Percentiles rank a stretch among this genome's conserved stretches.
Conservation (phyloP, 2,329 filamentous ascomycete species). For the Fusarium sp. region DNA sequence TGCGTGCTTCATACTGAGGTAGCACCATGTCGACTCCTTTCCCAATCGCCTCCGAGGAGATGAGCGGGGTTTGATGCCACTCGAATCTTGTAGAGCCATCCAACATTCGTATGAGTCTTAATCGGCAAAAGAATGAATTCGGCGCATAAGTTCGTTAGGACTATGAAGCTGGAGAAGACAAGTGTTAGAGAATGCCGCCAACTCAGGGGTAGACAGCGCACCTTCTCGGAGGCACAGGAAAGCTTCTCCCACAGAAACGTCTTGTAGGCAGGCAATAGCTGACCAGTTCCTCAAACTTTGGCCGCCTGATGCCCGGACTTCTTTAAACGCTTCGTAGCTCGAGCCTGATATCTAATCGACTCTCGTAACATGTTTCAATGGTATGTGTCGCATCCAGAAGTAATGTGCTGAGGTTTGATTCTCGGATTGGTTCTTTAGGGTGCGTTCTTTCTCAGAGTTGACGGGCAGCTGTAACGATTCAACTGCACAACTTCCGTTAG, state of each 20-base stretch:
- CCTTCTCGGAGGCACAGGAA: not conserved
- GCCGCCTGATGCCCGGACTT: no score
- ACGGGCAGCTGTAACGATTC: no score
- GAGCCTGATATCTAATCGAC: no score
- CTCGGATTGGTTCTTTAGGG: no score
- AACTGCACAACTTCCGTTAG: not conserved
- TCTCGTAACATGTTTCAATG: no score
- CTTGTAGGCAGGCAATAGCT: not conserved
- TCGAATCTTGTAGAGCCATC: not conserved
- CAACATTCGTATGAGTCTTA: not conserved
- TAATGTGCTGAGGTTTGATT: not conserved
- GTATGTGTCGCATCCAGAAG: accelerated
- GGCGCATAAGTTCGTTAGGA: no score
- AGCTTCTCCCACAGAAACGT: accelerated
- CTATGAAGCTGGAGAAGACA: not conserved
- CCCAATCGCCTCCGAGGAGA: not conserved
- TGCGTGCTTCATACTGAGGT: not conserved
- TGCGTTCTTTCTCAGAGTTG: no score
- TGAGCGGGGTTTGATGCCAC: not conserved
- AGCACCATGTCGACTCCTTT: not conserved
- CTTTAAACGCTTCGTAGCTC: not conserved
- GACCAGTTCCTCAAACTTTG: not conserved
- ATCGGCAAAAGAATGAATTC: not conserved
- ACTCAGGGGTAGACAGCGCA: not conserved
- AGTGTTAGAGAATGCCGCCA: not conserved